A percentile compares a stretch with the other conserved stretches of the same genome.
These are phyloP conservation scores for Dactylonectria estremocensis DNA, from an alignment of 2,329 filamentous ascomycete genomes.

Conservation along the genomic window DNA sequence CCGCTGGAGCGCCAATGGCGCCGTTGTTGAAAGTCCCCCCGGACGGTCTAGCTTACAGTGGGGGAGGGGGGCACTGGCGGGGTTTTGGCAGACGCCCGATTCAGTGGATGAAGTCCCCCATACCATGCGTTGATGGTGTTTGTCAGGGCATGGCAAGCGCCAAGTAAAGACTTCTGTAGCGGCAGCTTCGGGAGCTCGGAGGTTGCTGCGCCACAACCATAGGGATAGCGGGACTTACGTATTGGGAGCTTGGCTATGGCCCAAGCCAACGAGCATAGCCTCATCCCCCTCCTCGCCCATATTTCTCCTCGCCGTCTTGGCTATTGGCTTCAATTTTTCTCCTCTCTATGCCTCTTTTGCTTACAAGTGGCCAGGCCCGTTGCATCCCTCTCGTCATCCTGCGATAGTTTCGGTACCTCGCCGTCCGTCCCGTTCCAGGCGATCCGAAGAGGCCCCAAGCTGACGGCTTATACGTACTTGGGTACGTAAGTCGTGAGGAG, in stretches of 20 bases:
- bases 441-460: background rate
- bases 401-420: background rate
- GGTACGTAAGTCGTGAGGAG: too few relatives aligned
- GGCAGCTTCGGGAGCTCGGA: constrained; percentile 16
- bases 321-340: background rate
- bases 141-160: background rate
- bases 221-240: constrained; percentile 23
- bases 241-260: constrained; percentile 7
- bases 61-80: background rate
- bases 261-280: constrained; percentile 21
- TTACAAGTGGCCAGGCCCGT: background rate
- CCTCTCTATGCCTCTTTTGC: background rate
- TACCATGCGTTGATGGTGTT: background rate
- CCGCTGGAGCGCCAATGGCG: background rate
- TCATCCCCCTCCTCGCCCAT: constrained; percentile 2
- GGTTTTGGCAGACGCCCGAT: background rate
- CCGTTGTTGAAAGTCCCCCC: background rate
- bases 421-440: background rate
- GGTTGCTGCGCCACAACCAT: constrained; percentile 34
- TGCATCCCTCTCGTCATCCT: background rate
- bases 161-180: constrained; percentile 4
- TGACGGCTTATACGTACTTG: background rate
- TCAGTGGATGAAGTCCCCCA: background rate
- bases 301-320: background rate
- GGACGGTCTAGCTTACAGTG: background rate